Conservation (phyloP, 805 yeast genomes). For the Sungouiozyma ichnusensis region DNA sequence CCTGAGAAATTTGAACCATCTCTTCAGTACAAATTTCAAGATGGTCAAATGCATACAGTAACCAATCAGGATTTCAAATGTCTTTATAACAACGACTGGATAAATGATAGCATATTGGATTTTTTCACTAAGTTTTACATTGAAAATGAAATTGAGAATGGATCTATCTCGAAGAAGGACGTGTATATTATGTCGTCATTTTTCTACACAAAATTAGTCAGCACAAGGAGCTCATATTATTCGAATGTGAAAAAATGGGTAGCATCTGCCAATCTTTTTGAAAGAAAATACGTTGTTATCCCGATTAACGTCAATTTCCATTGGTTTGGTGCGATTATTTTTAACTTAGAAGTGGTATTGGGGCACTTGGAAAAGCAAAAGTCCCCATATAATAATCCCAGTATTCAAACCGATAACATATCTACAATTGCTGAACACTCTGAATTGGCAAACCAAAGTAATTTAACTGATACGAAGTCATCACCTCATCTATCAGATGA, state of each 20-base stretch:
- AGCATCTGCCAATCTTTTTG: conserved; percentile 49
- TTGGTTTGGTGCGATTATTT: conserved; percentile 79
- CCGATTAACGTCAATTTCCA: conserved; percentile 78
- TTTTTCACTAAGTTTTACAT: conserved; percentile 62
- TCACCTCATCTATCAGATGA: conserved; percentile 6
- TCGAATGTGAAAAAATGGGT: conserved; percentile 71
- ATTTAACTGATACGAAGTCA: neutral
- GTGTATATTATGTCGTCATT: conserved; percentile 68
- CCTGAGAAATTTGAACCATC: conserved; percentile 31
- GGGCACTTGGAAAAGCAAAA: conserved; percentile 8
- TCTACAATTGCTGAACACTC: neutral
- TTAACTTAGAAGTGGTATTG: conserved; percentile 33
- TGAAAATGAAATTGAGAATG: conserved; percentile 25
- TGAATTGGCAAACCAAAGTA: neutral
- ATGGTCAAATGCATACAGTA: conserved; percentile 45
- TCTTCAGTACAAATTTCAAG: conserved; percentile 42
- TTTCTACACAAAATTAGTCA: conserved; percentile 58
- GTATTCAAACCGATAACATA: too few relatives aligned
- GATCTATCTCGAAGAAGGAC: conserved; percentile 27
- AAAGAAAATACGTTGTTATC: conserved; percentile 50
- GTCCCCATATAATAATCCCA: too few relatives aligned
- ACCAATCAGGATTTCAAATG: conserved; percentile 68
- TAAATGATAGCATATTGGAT: conserved; percentile 81
- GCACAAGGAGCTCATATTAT: conserved; percentile 37
- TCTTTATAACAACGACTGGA: conserved; percentile 71